Conservation (phyloP, 1,284 basidiomycete species). For the Agaricales sp. region DNA sequence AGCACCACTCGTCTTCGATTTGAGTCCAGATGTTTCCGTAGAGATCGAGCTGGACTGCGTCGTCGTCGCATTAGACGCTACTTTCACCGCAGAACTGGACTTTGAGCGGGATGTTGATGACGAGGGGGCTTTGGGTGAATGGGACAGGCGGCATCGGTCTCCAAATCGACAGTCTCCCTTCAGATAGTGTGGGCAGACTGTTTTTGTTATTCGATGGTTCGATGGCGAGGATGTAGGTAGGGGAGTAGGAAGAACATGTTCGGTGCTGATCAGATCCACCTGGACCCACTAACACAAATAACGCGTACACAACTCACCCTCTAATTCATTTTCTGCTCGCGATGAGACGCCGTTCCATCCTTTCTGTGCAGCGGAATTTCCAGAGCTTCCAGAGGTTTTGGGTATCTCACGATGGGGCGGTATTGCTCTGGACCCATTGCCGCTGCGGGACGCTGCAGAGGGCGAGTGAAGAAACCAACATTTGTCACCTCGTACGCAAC, state of each 20-base stretch:
- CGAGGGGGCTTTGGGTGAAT: no score
- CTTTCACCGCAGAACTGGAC: no score
- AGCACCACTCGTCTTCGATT: no score
- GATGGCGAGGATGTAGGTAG: not conserved
- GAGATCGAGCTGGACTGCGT: no score
- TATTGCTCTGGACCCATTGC: not conserved
- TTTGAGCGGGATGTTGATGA: no score
- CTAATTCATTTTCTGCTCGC: no score
- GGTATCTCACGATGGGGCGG: no score
- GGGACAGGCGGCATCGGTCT: not conserved
- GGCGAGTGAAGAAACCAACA: slow-evolving; percentile 1
- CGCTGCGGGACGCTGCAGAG: no score
- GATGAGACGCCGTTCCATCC: not conserved
- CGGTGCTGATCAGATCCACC: not conserved
- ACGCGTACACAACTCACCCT: not conserved
- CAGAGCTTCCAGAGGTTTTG: not conserved
- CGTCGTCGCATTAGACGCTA: no score
- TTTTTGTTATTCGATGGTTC: not conserved
- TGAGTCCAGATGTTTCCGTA: no score
- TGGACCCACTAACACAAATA: not conserved
- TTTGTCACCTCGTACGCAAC: not conserved
- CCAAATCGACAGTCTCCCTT: not conserved
- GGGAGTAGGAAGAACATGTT: not conserved
- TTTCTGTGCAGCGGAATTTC: not conserved
- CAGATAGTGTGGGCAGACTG: not conserved